phyloP scores from a whole-genome alignment of 1,284 basidiomycete genomes.

The Fomitiporia mediterranea region DNA sequence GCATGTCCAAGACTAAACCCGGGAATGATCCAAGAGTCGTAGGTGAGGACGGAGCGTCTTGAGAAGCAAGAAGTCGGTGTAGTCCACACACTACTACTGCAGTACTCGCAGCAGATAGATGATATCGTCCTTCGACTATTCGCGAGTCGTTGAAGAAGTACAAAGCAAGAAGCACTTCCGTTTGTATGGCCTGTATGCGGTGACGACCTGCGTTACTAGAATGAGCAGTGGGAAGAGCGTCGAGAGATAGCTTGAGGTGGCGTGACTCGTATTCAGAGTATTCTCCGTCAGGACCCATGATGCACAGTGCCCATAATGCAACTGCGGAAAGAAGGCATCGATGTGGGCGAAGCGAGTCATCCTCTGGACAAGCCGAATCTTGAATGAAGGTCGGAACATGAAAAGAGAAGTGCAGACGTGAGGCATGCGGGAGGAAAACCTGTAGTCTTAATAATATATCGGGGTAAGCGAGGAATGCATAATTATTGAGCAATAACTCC shows the following conservation, averaged over 20 bases:
- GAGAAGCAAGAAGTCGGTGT: slow-evolving; percentile 11
- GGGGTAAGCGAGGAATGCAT: not conserved
- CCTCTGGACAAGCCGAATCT: not conserved
- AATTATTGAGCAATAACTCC: not conserved
- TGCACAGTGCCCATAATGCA: slow-evolving; percentile 43
- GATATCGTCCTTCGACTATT: slow-evolving; percentile 17
- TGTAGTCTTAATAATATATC: not conserved
- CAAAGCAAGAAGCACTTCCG: slow-evolving; percentile 17
- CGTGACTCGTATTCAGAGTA: not conserved
- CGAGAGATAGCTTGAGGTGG: not conserved
- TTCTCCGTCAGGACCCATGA: not conserved
- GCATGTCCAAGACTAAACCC: not conserved
- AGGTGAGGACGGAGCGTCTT: not conserved
- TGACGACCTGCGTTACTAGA: not conserved
- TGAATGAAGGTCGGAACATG: slow-evolving; percentile 6
- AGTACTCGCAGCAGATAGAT: slow-evolving; percentile 10
- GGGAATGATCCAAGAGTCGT: not conserved
- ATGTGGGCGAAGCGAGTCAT: slow-evolving; percentile 35
- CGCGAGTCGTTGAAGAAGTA: slow-evolving; percentile 17
- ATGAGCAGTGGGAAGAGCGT: not conserved
- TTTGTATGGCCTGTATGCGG: slow-evolving; percentile 15
- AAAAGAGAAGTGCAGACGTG: slow-evolving; percentile 11
- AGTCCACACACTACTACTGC: slow-evolving; percentile 12
- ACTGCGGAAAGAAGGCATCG: slow-evolving; percentile 43
- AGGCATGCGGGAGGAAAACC: slow-evolving; percentile 12